Evolutionary conservation across 2,329 filamentous ascomycete genomes (phyloP).

Genomic region (Penicillium digitatum): DNA sequence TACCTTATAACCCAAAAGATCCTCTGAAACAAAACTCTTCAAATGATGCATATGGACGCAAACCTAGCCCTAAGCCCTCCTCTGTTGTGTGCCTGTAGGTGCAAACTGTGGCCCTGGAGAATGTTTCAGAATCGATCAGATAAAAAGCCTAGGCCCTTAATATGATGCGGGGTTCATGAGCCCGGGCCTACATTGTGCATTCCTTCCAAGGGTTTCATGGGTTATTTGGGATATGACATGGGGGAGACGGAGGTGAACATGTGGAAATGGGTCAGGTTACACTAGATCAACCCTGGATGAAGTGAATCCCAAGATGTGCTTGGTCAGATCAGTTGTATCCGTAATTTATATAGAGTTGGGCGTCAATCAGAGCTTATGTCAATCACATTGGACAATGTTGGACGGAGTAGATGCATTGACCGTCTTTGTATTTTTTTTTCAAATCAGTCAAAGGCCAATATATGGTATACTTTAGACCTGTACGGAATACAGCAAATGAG

Average conservation of each 20-base stretch:
- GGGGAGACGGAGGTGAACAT: no score
- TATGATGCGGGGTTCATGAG: neutral
- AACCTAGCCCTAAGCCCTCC: no score
- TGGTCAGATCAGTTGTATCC: neutral
- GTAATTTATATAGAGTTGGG: neutral
- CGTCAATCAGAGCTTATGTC: neutral
- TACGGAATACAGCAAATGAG: neutral
- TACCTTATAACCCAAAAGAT: neutral
- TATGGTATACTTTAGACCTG: neutral
- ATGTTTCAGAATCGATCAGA: conserved; percentile 7
- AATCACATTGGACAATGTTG: neutral
- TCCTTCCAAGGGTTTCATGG: neutral
- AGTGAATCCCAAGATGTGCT: neutral
- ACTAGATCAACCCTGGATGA: neutral
- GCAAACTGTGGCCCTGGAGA: neutral
- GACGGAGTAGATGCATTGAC: neutral
- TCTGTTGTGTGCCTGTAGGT: neutral
- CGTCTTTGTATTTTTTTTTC: neutral
- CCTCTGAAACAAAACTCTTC: neutral
- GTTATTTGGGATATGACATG: neutral
- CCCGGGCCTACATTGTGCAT: conserved; percentile 1
- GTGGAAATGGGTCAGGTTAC: neutral
- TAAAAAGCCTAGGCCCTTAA: conserved; percentile 7
- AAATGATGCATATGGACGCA: neutral
- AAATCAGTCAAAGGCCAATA: neutral